Conservation (phyloP, 2,329 filamentous ascomycete genomes). For the Trichoderma harzianum region DNA sequence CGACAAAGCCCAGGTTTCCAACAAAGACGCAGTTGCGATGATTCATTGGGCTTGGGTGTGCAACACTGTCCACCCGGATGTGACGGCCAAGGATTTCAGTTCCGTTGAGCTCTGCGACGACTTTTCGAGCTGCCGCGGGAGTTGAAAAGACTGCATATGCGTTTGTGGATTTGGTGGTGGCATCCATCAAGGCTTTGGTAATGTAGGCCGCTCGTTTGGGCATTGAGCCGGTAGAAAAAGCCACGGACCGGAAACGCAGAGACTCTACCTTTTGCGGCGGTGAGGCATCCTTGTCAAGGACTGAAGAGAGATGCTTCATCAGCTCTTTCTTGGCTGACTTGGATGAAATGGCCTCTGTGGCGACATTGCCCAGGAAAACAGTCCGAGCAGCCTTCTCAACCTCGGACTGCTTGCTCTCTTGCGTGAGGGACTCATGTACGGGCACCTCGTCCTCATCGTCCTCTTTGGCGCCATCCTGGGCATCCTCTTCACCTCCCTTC, state of each 20-base stretch:
- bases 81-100: constrained; percentile 81
- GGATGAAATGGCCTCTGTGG: constrained; percentile 74
- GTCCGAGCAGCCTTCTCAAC: constrained; percentile 85
- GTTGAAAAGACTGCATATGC: constrained; percentile 90
- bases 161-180: constrained; percentile 89
- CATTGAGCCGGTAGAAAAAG: constrained; percentile 71
- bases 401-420: constrained; percentile 55
- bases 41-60: constrained; percentile 78
- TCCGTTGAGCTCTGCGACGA: constrained; percentile 76
- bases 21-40: constrained; percentile 92
- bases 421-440: constrained; percentile 56
- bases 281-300: constrained; percentile 55
- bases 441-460: constrained; percentile 42
- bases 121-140: constrained; percentile 68
- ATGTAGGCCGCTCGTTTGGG: constrained; percentile 95
- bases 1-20: constrained; percentile 92
- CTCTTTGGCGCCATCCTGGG: constrained; percentile 41
- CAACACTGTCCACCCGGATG: constrained; percentile 84
- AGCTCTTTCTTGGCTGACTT: constrained; percentile 78
- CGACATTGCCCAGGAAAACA: constrained; percentile 90
- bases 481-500: constrained; percentile 32
- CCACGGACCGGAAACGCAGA: constrained; percentile 88
- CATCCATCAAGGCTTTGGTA: constrained; percentile 83
- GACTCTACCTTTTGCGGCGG: constrained; percentile 75
- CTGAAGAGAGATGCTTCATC: constrained; percentile 72